Percentiles rank a stretch among this genome's conserved stretches.
Evolutionary conservation across 495 filamentous ascomycete genomes (phyloP).

Genomic region (Hypoxylon intermedium): DNA sequence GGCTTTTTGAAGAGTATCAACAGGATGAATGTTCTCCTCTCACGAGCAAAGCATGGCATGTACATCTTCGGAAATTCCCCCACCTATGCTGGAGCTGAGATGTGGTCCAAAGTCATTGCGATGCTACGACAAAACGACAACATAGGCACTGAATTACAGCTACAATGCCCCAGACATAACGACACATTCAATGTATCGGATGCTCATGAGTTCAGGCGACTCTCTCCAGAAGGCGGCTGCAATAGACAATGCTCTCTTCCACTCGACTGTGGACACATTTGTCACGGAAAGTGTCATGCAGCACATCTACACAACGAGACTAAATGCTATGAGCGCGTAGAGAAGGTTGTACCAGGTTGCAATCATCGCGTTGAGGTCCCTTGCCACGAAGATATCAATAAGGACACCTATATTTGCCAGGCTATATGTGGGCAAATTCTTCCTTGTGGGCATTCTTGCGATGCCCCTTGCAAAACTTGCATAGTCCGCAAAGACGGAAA

Average conservation of each 20-base stretch:
- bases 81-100: conserved; percentile 57
- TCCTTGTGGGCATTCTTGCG: conserved; percentile 70
- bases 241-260: conserved; percentile 56
- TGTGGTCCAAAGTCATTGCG: conserved; percentile 68
- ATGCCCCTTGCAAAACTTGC: conserved; percentile 59
- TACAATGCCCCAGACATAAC: conserved; percentile 69
- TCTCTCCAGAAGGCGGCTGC: conserved; percentile 73
- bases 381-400: conserved; percentile 58
- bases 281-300: conserved; percentile 70
- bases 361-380: conserved; percentile 57
- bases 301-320: conserved; percentile 62
- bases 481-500: conserved; percentile 40
- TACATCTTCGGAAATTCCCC: conserved; percentile 73
- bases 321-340: conserved; percentile 46
- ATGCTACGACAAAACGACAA: conserved; percentile 58
- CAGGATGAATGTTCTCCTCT: conserved; percentile 73
- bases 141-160: conserved; percentile 60
- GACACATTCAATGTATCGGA: conserved; percentile 58
- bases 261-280: conserved; percentile 69
- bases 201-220: conserved; percentile 62
- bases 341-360: conserved; percentile 59
- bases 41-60: conserved; percentile 74
- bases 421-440: conserved; percentile 55
- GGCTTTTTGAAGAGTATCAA: conserved; percentile 74
- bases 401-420: conserved; percentile 51